Evolutionary conservation across 768 basidiomycete species (phyloP).

Genomic region (Tricholoma flavovirens): DNA sequence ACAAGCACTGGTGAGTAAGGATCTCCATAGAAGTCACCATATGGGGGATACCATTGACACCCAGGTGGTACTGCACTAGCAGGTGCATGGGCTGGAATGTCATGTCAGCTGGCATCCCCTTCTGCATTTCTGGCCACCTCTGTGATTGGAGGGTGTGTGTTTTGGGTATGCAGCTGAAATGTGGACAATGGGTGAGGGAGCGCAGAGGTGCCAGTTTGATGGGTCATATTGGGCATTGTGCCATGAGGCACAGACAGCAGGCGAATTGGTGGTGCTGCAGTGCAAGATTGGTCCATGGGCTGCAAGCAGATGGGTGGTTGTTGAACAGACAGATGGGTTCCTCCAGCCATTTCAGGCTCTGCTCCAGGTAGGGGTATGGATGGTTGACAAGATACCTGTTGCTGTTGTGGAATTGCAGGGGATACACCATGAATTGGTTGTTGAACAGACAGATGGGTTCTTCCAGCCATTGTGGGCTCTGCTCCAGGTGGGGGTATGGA

Average conservation of each 20-base stretch:
- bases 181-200: neutral
- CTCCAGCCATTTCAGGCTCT: neutral
- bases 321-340: neutral
- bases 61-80: neutral
- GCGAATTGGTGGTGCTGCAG: neutral
- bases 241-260: neutral
- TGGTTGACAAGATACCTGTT: neutral
- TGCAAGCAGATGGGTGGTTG: neutral
- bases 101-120: neutral
- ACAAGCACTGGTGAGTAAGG: no score
- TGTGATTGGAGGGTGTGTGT: no score
- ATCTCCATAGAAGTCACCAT: neutral
- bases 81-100: neutral
- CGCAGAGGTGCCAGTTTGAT: neutral
- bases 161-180: no score
- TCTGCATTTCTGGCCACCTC: no score
- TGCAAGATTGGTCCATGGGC: neutral
- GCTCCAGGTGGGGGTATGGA: no score
- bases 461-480: no score
- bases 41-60: neutral
- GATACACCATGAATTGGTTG: neutral
- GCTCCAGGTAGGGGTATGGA: neutral
- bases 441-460: neutral
- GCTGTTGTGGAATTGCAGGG: neutral
- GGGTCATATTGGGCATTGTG: neutral